phyloP scores from a whole-genome alignment of 306 rosid species.

The Cucurbita maxima region DNA sequence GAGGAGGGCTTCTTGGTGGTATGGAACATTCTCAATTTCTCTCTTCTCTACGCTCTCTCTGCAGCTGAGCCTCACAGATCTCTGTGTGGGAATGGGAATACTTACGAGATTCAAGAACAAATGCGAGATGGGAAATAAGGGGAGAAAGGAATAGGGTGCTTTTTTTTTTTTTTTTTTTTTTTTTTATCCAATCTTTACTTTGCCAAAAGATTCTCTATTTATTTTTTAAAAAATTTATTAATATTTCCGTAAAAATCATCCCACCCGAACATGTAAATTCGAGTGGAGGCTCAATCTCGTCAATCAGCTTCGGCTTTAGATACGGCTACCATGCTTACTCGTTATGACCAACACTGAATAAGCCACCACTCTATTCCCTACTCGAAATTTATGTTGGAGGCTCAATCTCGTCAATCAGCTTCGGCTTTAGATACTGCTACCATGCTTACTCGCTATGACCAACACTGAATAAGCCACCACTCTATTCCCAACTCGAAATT shows the following conservation, averaged over 20 bases:
- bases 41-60: not conserved
- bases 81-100: constrained; percentile 17
- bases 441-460: too few species aligned
- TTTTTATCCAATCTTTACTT: not conserved
- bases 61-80: not conserved
- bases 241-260: too few species aligned
- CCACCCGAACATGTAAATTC: not conserved
- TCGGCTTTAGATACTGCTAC: too few species aligned
- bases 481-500: too few species aligned
- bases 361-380: too few species aligned
- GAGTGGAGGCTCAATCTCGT: not conserved
- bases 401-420: not conserved
- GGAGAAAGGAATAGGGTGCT: not conserved
- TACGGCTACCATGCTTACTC: too few species aligned
- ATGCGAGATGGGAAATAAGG: not conserved
- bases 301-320: too few species aligned
- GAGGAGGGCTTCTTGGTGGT: constrained; percentile 72
- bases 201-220: too few species aligned
- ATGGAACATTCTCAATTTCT: constrained; percentile 71
- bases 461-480: too few species aligned
- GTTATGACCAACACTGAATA: too few species aligned
- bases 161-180: not conserved
- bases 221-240: too few species aligned
- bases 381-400: too few species aligned
- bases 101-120: constrained; percentile 5